Base-by-base conservation (phyloP, 371 early-diverging fungal genomes). In the Mucor lusitanicus region DNA sequence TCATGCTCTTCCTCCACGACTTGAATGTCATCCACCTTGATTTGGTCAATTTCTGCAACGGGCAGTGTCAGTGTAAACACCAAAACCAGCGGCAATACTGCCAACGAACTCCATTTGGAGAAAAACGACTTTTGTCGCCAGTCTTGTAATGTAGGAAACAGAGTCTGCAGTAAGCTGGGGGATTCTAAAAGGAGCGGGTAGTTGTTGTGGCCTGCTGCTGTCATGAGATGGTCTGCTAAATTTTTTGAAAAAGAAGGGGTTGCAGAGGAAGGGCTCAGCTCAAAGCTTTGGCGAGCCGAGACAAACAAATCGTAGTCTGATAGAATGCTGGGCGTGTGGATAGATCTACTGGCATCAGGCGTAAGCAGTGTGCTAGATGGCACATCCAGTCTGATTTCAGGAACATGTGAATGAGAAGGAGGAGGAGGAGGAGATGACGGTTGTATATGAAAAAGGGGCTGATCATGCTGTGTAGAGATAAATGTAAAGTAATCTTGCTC, bases 51-150 rank as follows among this genome's bases (percentile, higher is more conserved):
- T 56, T 90, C 87, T 0, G 85, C 87, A 11, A 88, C 90, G 27
- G 90, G 89, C 25, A 90, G 58, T 0, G 90, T 89, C 30, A 89
- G 60, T 6, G 80, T 84, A 40, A 90, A 75, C 1, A 88, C 17
- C 6, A 90, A 61, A 0, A 85, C 83, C 32, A 87, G 69, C 0
- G 90, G 90, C 0, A 77, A 65, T 9, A 87, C 86, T 1, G 85
- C 71, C 19, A 88, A 42, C 0, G 88, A 76, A 62, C 80, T 83
- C 21, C 85, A 56, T 48, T 78, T 84, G 21, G 83, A 75, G 53
- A 79, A 78, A 0, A 68, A 21, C 0, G 85, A 73, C 39, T 89
- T 88, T 7, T 79, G 48, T 1, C 60, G 21, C 85, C 87, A 89
- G 13, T 76, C 81, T 44, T 83, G 70, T 5, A 88, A 60, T 0